Evolutionary conservation across 164 flowering plant genomes (phyloP).

Genomic region (Tetrastigma voinierianum): DNA sequence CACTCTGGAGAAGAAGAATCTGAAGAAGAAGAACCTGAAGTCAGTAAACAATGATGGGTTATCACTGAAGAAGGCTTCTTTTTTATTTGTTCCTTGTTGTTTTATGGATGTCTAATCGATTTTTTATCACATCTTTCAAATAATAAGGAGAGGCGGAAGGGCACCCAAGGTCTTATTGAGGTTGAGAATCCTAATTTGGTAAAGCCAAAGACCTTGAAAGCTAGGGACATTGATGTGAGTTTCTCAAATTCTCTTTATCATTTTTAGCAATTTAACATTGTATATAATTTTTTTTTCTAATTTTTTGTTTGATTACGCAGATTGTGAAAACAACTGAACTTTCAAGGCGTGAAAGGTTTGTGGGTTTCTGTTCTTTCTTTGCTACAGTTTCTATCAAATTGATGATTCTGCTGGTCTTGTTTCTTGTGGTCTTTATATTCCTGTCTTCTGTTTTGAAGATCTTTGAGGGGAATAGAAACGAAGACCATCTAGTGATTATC

Average conservation of each 20-base stretch:
- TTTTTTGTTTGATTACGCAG: slow-evolving; percentile 20
- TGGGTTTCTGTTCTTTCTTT: neutral
- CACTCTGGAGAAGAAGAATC: slow-evolving; percentile 39
- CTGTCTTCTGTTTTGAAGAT: neutral
- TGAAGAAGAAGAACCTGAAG: slow-evolving; percentile 44
- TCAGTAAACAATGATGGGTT: slow-evolving; percentile 14
- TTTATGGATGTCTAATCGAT: neutral
- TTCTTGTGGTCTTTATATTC: neutral
- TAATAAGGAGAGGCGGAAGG: slow-evolving; percentile 61
- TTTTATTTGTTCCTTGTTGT: neutral
- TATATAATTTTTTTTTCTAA: too few relatives aligned
- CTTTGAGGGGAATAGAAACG: too few relatives aligned
- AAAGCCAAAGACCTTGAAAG: slow-evolving; percentile 74
- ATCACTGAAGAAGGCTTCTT: neutral
- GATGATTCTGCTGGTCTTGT: neutral
- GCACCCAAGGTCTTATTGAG: slow-evolving; percentile 73
- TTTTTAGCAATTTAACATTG: neutral
- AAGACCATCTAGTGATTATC: neutral
- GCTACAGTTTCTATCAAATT: neutral
- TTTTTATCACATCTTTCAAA: neutral
- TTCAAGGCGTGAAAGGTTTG: slow-evolving; percentile 68
- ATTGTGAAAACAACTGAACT: slow-evolving; percentile 56
- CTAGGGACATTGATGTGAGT: slow-evolving; percentile 76
- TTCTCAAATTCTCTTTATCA: neutral
- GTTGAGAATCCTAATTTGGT: slow-evolving; percentile 84